These are phyloP conservation scores for Solanum lycopersicoides DNA, from an alignment of 257 asterid genomes.

Conservation along the genomic window DNA sequence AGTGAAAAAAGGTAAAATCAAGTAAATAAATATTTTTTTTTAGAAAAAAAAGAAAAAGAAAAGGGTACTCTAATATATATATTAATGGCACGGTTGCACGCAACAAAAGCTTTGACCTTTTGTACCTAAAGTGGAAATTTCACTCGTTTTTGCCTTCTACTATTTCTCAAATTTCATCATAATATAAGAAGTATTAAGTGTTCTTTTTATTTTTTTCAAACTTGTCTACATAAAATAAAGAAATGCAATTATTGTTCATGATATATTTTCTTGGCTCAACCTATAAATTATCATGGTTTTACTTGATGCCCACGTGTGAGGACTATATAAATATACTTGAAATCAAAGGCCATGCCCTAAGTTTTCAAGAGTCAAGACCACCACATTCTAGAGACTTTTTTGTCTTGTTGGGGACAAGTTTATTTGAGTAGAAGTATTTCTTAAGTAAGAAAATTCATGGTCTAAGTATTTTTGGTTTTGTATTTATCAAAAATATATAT, in stretches of 20 bases:
- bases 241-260: background rate
- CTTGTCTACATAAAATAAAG: background rate
- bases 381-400: background rate
- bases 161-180: background rate
- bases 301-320: conserved; percentile 7
- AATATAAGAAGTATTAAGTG: background rate
- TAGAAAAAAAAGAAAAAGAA: background rate
- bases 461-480: background rate
- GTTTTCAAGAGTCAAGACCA: background rate
- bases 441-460: background rate
- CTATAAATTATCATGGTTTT: background rate
- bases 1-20: conserved; percentile 4
- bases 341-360: background rate
- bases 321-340: conserved; percentile 2
- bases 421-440: background rate
- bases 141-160: background rate
- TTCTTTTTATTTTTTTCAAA: background rate
- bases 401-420: background rate
- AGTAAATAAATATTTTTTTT: background rate
- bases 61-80: conserved; percentile 1
- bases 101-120: conserved; percentile 48
- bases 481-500: background rate
- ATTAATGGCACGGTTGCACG: conserved; percentile 53
- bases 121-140: conserved; percentile 12
- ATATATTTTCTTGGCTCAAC: background rate